Evolutionary conservation across 2,329 filamentous ascomycete species (phyloP), one percentile per base, ranked within the genome.

Genomic region (Nigrograna mackinnonii): DNA sequence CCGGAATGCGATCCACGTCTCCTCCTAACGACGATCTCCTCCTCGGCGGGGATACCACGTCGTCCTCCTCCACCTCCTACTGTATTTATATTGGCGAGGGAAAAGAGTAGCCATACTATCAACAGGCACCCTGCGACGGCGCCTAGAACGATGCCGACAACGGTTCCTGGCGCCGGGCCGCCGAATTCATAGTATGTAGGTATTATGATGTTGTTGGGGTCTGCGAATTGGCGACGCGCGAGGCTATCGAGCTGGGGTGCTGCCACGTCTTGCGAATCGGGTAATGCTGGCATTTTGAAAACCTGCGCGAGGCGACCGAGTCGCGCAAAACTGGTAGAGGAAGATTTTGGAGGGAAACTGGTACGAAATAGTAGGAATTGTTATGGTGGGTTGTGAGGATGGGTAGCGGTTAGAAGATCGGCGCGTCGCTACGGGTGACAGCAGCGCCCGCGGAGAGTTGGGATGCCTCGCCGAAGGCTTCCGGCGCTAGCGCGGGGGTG

Each of bases 81-180:
- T 6, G 63, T 57, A 6, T 56, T 54, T 26, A 61, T 53, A 22
- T 67, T 64, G 3, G 57, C 69, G 21, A 75, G 60, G 1, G 68
- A 60, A 54, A 58, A 78, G 18, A 80, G 57, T 4, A 82, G 67
- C 74, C 75, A 80, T 22, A 78, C 63, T 21, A 81, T 47, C 5
- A 81, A 64, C 18, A 81, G 62, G 62, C 80, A 79, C 35, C 75
- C 79, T 5, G 67, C 71, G 17, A 82, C 74, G 42, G 71, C 74
- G 47, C 79, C 79, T 19, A 82, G 68, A 5, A 79, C 77, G 44
- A 85, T 84, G 41, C 83, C 83, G 7, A 75, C 80, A 1, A 86
- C 76, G 28, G 76, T 76, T 40, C 79, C 82, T 0, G 82, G 76
- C 1, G 72, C 35, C 0, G 81, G 81, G 5, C 80, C 76, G 19